phyloP scores from a whole-genome alignment of 2,329 filamentous ascomycete species.

The Botrytis sinoallii region DNA sequence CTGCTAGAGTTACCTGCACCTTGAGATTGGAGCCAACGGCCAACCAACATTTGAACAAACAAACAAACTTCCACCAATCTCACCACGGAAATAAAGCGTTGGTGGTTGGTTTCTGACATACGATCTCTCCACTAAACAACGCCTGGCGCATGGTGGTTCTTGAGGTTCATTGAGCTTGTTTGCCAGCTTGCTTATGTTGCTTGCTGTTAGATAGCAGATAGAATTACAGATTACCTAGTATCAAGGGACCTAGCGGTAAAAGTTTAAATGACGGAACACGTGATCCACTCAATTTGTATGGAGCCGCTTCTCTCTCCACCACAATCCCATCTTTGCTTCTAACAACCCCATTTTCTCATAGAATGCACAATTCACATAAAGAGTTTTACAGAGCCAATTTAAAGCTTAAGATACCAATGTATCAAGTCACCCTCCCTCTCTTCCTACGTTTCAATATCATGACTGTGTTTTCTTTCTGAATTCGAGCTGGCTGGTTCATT shows the following conservation, averaged over 20 bases:
- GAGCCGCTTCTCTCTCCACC: background rate
- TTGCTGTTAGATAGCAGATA: background rate
- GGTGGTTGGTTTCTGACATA: background rate
- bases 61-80: background rate
- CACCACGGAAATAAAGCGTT: background rate
- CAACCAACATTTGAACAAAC: background rate
- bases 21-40: background rate
- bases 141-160: background rate
- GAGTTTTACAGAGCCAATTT: background rate
- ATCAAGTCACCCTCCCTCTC: background rate
- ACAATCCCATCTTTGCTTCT: background rate
- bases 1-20: background rate
- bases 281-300: background rate
- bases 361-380: background rate
- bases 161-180: background rate
- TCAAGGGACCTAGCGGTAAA: background rate
- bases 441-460: background rate
- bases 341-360: background rate
- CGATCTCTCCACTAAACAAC: background rate
- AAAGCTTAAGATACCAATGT: background rate
- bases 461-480: background rate
- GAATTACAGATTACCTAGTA: background rate
- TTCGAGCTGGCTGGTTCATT: background rate
- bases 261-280: background rate
- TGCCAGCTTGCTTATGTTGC: background rate